A percentile compares a stretch with the other conserved stretches of the same genome.
phyloP scores from a whole-genome alignment of 2,329 filamentous ascomycete species.

The Neophaeococcomyces aloes region DNA sequence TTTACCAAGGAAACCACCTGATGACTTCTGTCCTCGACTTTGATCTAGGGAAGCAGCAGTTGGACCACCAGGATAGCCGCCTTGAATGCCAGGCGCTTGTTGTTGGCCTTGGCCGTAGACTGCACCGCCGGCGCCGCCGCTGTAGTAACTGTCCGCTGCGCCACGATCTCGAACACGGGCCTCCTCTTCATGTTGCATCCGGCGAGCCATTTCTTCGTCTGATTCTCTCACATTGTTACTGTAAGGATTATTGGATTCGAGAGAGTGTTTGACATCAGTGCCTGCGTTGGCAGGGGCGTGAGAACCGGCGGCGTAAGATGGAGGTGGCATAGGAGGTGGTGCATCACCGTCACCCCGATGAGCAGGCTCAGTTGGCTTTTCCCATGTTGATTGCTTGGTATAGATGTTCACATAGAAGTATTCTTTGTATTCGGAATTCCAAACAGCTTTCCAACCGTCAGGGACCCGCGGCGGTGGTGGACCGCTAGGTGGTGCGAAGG shows the following conservation, averaged over 20 bases:
- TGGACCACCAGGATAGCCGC: slow-evolving; percentile 27
- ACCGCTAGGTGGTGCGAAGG: slow-evolving; percentile 33
- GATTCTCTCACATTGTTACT: slow-evolving; percentile 42
- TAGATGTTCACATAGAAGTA: slow-evolving; percentile 89
- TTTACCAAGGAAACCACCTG: slow-evolving; percentile 40
- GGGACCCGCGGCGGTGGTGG: slow-evolving; percentile 54
- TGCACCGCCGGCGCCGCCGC: slow-evolving; percentile 10
- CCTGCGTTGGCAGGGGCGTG: slow-evolving; percentile 32
- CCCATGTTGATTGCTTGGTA: slow-evolving; percentile 87
- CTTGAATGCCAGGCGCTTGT: slow-evolving; percentile 14
- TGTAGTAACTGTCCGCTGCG: slow-evolving; percentile 41
- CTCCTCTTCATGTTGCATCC: slow-evolving; percentile 76
- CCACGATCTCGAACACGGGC: slow-evolving; percentile 31
- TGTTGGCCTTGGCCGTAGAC: slow-evolving; percentile 16
- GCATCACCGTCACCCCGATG: slow-evolving; percentile 38
- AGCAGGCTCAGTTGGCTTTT: slow-evolving; percentile 62
- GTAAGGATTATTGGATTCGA: slow-evolving; percentile 66
- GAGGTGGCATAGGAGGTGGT: slow-evolving; percentile 52
- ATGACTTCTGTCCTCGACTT: slow-evolving; percentile 32
- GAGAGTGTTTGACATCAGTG: slow-evolving; percentile 34
- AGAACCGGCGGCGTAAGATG: slow-evolving; percentile 50
- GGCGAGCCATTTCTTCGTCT: slow-evolving; percentile 64
- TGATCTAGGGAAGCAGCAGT: slow-evolving; percentile 27
- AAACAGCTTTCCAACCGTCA: slow-evolving; percentile 63
- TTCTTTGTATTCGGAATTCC: slow-evolving; percentile 74